Base-by-base conservation (phyloP, 345 rosid species). In the Xanthoceras sorbifolium region DNA sequence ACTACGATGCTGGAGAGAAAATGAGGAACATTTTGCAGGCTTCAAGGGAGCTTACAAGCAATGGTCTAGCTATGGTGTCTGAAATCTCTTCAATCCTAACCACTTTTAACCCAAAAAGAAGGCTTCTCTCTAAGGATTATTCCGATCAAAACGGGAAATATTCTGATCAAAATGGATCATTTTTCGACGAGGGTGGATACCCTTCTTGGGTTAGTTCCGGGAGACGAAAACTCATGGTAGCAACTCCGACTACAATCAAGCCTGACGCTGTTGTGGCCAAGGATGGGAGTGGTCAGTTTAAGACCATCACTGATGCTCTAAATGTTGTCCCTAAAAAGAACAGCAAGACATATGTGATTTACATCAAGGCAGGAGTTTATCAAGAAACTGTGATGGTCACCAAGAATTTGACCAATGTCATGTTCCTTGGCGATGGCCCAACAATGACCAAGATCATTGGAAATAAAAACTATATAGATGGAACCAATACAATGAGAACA, bases 361-460 rank as follows among this genome's bases (percentile, higher is more conserved):
- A 93, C 79, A 82, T 95, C 54, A 93, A 92, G 87, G 81, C 50
- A 63, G 99, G 99, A 65, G 76, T 88, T 31, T 95, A 95, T 74
- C 66, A 74, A 5, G 99, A 95, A 81, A 76, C 79, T 38, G 87
- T 92, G 22, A 14, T 25, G 1, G 62, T 93, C 59, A 28, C 79
- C 22, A 87, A 60, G 79, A 20, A 54, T 3, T 76, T 79, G 89
- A 29, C 72, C 0, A 36, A 86, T 31, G 79, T 95, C 25, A 72
- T 87, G 84, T 81, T 95, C 73, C 74, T 93, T 46, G 98, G 99
- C 0, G 99, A 95, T 20, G 99, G 96, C n/a, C 80, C 89, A 18
- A 79, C 79, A 4, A 90, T 85, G 84, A 93, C 96, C 15, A 80
- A 50, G 46, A 85, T 95, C 83, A 84, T 90, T 29, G 96, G 97